Conservation (phyloP, 1,284 basidiomycete genomes). For the Rhodotorula sp. region DNA sequence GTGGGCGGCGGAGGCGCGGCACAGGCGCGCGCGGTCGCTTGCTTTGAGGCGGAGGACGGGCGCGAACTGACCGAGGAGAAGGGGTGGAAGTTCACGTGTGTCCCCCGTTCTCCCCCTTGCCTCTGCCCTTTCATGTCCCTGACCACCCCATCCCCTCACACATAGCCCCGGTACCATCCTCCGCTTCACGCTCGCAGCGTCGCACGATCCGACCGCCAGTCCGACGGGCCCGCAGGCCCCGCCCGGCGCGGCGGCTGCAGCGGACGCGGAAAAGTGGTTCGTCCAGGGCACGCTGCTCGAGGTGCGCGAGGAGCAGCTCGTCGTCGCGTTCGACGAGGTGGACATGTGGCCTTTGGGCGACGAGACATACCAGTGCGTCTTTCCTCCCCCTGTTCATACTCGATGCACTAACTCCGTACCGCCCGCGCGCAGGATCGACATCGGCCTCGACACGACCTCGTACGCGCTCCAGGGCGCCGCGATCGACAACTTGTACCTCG, state of each 20-base stretch:
- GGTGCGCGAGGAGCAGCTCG: constrained; percentile 20
- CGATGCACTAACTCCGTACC: no score
- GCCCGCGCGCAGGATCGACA: constrained; percentile 27
- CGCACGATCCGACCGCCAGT: neutral
- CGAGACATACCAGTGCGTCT: constrained; percentile 30
- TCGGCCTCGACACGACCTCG: constrained; percentile 33
- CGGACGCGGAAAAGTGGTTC: constrained; percentile 8
- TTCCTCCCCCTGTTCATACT: neutral
- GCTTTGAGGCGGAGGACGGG: constrained; percentile 19
- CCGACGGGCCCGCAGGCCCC: constrained; percentile 13
- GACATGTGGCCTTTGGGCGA: constrained; percentile 31
- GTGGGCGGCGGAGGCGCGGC: neutral
- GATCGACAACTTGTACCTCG: constrained; percentile 34
- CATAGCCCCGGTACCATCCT: constrained; percentile 26
- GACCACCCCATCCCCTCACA: neutral
- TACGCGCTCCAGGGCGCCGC: constrained; percentile 27
- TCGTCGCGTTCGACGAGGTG: constrained; percentile 32
- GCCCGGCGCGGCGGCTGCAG: neutral
- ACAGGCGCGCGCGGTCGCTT: constrained; percentile 11
- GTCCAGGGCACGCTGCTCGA: constrained; percentile 36
- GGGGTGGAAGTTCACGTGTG: constrained; percentile 27
- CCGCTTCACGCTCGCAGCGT: constrained; percentile 12
- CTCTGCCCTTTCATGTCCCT: neutral
- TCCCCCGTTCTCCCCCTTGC: neutral
- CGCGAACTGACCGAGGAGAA: constrained; percentile 13